Evolutionary conservation across 2,329 filamentous ascomycete species (phyloP), one percentile per base, ranked within the genome.

Genomic region (Trichoderma koningiopsis): DNA sequence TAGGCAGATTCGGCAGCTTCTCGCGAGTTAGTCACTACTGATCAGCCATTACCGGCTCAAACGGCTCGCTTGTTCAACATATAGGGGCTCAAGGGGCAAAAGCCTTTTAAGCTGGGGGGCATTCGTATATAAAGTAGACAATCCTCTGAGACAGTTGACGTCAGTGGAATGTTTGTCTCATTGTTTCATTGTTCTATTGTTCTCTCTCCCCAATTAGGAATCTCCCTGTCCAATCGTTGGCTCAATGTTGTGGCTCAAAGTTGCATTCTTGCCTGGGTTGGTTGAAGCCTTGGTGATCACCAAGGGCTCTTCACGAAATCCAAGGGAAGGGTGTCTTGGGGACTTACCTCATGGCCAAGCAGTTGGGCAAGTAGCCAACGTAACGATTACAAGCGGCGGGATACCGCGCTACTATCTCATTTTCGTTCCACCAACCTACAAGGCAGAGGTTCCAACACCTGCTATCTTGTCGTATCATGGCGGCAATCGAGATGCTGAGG

Each of bases 121-220:
- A 22, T 13, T 24, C 16, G 14, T 62, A 52, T 14, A 62, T 62
- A 62, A 62, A 53, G 19, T 47, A 43, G 22, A 29, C 27, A 19
- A 53, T 27, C 5, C 49, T 22, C 60, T 53, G 31, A 62, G 60
- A 62, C 43, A 62, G 24, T 53, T 62, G 60, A 62, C 60, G 43
- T 62, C 52, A 53, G 60, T 62, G 60, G 60, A 62, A 29, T 16
- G 60, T 53, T 29, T 24, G 43, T 29, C 53, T 62, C 43, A 62
- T 33, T 62, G 43, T 53, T 35, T n/a, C 4, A 37, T 53, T 62
- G 43, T 53, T 62, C 29, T 4, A 37, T 53, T 62, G 43, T 53
- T 62, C 29, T 47, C 10, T 62, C 43, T 37, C 37, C 43, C 43
- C 13, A 31, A 62, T 53, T 53, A 22, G 43, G 16, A 31, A 62